phyloP scores from a whole-genome alignment of 192 early-diverging fungal genomes.

The Phycomyces nitens region DNA sequence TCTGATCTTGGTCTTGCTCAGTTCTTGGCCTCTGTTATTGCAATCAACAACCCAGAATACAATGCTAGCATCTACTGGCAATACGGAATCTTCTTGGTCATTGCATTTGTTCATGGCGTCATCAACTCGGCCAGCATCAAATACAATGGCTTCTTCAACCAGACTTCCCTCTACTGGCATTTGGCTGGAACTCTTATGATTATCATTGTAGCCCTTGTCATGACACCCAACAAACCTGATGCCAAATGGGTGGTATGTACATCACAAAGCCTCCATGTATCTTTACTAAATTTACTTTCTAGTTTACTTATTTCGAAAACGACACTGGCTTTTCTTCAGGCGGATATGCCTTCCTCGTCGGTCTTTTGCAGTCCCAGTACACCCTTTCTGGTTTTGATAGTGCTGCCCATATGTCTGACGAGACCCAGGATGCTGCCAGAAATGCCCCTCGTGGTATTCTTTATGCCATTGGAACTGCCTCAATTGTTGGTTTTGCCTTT shows the following conservation, averaged over 20 bases:
- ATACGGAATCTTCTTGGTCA: slow-evolving; percentile 49
- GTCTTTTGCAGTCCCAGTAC: slow-evolving; percentile 51
- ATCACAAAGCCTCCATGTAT: no score
- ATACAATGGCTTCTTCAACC: slow-evolving; percentile 51
- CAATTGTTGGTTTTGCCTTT: slow-evolving; percentile 46
- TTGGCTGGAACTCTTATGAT: slow-evolving; percentile 43
- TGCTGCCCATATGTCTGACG: slow-evolving; percentile 49
- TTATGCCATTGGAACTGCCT: slow-evolving; percentile 40
- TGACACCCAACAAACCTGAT: slow-evolving; percentile 43
- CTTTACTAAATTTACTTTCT: not conserved
- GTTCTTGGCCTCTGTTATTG: slow-evolving; percentile 43
- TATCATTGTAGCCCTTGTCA: slow-evolving; percentile 40
- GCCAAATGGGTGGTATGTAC: slow-evolving; percentile 37
- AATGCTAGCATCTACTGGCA: slow-evolving; percentile 40
- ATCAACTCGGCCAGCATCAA: slow-evolving; percentile 51
- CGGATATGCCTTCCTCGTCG: slow-evolving; percentile 50
- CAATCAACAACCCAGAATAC: slow-evolving; percentile 26
- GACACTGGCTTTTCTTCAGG: slow-evolving; percentile 48
- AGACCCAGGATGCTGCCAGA: slow-evolving; percentile 44
- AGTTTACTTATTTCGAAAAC: slow-evolving; percentile 50
- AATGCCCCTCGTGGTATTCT: slow-evolving; percentile 51
- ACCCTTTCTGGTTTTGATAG: slow-evolving; percentile 56
- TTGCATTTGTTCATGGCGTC: slow-evolving; percentile 47
- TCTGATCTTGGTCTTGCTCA: slow-evolving; percentile 49
- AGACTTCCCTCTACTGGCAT: slow-evolving; percentile 40